Evolutionary conservation across 2,329 filamentous ascomycete species (phyloP).

Genomic region (Epichloe uncinata): DNA sequence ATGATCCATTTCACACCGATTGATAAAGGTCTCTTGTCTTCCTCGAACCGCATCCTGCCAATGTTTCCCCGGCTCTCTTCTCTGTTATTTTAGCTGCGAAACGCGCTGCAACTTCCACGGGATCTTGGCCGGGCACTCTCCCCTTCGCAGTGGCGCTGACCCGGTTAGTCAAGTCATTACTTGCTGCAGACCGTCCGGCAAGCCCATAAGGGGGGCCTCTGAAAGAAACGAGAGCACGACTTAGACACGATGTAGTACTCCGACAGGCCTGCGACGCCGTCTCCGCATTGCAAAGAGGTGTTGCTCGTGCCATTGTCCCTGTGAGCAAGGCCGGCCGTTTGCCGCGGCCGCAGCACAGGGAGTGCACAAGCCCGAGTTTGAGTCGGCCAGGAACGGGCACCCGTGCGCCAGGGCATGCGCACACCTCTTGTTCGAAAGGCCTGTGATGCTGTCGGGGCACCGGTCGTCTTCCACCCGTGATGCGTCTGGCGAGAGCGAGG

Average conservation of each 20-base stretch:
- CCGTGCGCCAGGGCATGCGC: conserved; percentile 14
- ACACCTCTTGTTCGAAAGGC: conserved; percentile 16
- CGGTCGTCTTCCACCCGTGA: neutral
- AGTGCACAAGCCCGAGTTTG: conserved; percentile 13
- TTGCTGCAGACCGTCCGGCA: no score
- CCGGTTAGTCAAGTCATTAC: no score
- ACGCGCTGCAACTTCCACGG: no score
- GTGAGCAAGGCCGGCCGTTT: conserved; percentile 14
- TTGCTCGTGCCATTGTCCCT: neutral
- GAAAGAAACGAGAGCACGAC: no score
- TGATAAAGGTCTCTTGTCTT: no score
- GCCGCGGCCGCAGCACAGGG: conserved; percentile 13
- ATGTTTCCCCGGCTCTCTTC: no score
- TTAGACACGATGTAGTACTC: neutral
- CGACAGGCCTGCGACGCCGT: neutral
- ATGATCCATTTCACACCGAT: no score
- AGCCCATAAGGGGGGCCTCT: no score
- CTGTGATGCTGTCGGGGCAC: conserved; percentile 6
- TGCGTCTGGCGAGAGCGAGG: neutral
- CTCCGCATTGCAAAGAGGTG: neutral
- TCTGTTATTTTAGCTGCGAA: no score
- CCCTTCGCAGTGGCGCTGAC: no score
- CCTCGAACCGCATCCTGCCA: no score
- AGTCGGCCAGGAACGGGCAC: conserved; percentile 17
- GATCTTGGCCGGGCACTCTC: no score